Evolutionary conservation across 2,329 filamentous ascomycete genomes (phyloP).

Genomic region (Aspergillus felis): DNA sequence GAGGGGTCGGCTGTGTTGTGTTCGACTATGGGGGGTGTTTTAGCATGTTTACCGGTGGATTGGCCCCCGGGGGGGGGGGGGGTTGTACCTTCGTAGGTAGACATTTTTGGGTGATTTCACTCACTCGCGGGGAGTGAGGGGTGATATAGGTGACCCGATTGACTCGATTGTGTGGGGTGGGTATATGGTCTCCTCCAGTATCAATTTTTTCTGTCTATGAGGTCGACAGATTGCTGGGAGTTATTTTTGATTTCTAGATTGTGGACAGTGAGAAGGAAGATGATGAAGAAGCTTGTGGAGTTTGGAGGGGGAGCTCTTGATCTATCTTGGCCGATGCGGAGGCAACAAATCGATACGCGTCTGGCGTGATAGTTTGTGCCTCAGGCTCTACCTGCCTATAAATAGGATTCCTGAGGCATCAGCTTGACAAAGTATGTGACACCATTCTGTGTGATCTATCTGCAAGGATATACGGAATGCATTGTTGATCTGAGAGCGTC

Average conservation of each 20-base stretch:
- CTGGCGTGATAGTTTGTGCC: neutral
- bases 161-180: conserved; percentile 7
- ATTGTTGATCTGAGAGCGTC: neutral
- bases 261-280: neutral
- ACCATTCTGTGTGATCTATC: too few relatives aligned
- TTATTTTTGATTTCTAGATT: neutral
- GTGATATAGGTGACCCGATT: conserved; percentile 1
- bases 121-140: conserved; percentile 5
- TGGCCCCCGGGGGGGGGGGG: neutral
- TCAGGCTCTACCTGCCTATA: neutral
- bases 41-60: conserved; percentile 4
- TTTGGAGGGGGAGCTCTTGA: neutral
- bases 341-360: conserved; percentile 14
- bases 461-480: too few relatives aligned
- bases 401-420: neutral
- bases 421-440: neutral
- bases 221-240: too few relatives aligned
- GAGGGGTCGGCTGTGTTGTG: conserved; percentile 38
- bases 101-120: conserved; percentile 28
- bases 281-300: neutral
- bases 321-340: conserved; percentile 3
- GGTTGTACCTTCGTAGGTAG: conserved; percentile 38
- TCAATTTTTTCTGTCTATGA: neutral
- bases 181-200: neutral
- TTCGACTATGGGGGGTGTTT: conserved; percentile 30